A percentile compares a stretch with the other conserved stretches of the same genome.
These are phyloP conservation scores for Angomonas ambiguus DNA, from an alignment of 208 protist species.

Conservation along the genomic window DNA sequence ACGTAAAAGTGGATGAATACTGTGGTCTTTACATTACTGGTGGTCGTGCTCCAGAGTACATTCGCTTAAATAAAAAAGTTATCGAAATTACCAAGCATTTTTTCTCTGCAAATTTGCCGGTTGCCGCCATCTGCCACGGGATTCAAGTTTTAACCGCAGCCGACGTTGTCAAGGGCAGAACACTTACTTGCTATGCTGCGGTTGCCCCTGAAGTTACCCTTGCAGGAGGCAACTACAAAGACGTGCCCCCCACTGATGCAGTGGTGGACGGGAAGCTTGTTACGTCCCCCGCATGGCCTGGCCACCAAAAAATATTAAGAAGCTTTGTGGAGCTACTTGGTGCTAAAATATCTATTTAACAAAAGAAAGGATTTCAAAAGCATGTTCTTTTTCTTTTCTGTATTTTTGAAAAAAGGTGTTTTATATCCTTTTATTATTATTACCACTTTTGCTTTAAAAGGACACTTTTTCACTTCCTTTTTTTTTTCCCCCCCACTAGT, in stretches of 20 bases:
- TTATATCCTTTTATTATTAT: conserved; percentile 19
- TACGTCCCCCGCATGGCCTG: conserved; percentile 27
- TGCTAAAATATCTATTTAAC: conserved; percentile 20
- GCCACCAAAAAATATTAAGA: conserved; percentile 21
- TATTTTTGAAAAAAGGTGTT: conserved; percentile 3
- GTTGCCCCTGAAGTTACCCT: conserved; percentile 23
- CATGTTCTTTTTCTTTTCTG: conserved; percentile 12
- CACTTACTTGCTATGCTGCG: conserved; percentile 31
- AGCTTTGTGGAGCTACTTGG: conserved; percentile 24
- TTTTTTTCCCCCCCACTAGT: too few species aligned
- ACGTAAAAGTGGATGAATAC: conserved; percentile 27
- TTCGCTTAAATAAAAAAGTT: conserved; percentile 25
- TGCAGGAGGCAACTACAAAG: conserved; percentile 22
- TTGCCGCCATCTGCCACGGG: conserved; percentile 30
- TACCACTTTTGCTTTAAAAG: conserved; percentile 9
- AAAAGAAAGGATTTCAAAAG: neutral
- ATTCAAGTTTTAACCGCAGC: conserved; percentile 29
- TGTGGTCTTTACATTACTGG: conserved; percentile 30
- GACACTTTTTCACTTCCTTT: conserved; percentile 3
- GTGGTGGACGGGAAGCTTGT: conserved; percentile 31
- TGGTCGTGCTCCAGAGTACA: conserved; percentile 28
- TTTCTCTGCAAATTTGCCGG: conserved; percentile 30
- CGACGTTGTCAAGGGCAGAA: conserved; percentile 20
- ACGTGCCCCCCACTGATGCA: conserved; percentile 28
- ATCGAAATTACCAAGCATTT: conserved; percentile 27